A percentile compares a stretch with the other conserved stretches of the same genome.
phyloP scores from a whole-genome alignment of 2,329 filamentous ascomycete genomes.

The Orbilia brochopaga region DNA sequence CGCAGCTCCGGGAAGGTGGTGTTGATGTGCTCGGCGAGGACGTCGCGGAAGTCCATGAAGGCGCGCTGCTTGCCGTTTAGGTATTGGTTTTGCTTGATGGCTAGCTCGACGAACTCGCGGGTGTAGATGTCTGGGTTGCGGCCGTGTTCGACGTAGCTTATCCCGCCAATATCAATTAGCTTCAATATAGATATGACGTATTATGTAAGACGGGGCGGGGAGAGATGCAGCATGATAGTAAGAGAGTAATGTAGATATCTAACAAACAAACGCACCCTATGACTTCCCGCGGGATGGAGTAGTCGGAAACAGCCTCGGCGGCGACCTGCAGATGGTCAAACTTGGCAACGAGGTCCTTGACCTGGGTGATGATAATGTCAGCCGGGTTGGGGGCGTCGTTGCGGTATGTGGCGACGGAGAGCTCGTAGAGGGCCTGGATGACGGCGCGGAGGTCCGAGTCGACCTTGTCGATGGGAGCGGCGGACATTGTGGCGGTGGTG shows the following conservation, averaged over 20 bases:
- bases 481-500: constrained; percentile 21
- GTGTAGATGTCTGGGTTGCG: constrained; percentile 78
- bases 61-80: constrained; percentile 70
- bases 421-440: constrained; percentile 69
- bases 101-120: constrained; percentile 73
- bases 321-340: constrained; percentile 17
- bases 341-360: constrained; percentile 57
- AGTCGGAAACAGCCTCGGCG: constrained; percentile 56
- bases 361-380: constrained; percentile 65
- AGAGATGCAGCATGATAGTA: too few relatives aligned
- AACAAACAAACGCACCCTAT: constrained; percentile 60
- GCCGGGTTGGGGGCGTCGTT: constrained; percentile 62
- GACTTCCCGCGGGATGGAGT: constrained; percentile 59
- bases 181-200: constrained; percentile 54
- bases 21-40: constrained; percentile 67
- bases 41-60: constrained; percentile 68
- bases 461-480: constrained; percentile 37
- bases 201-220: too few relatives aligned
- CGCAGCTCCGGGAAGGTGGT: constrained; percentile 67
- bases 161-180: constrained; percentile 64
- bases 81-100: constrained; percentile 70
- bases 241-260: too few relatives aligned
- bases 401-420: constrained; percentile 70
- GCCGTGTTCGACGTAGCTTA: constrained; percentile 71
- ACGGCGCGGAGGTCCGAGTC: constrained; percentile 67